Evolutionary conservation across 495 filamentous ascomycete species (phyloP).

Genomic region (Aspergillus bertholletiae): DNA sequence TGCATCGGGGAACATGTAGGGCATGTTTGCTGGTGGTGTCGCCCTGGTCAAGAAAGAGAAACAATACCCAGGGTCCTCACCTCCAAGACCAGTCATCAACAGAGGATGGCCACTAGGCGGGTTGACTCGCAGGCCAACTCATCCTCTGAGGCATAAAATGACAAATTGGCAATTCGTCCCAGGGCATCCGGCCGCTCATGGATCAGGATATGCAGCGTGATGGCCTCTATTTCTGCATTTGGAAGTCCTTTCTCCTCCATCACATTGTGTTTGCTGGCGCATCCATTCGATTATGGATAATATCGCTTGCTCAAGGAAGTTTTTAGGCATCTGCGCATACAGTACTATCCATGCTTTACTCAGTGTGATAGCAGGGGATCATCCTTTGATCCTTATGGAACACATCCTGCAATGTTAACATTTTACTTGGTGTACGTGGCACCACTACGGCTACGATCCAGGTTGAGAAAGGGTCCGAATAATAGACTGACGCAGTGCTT

Average conservation of each 20-base stretch:
- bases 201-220: not conserved
- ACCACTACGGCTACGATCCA: not conserved
- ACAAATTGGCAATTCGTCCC: not conserved
- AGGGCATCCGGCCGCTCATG: not conserved
- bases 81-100: not conserved
- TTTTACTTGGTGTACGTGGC: not conserved
- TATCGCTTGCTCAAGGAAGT: not conserved
- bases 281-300: not conserved
- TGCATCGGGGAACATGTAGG: not conserved
- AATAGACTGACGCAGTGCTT: no score
- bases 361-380: no score
- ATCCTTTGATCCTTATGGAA: not conserved
- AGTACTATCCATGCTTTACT: not conserved
- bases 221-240: not conserved
- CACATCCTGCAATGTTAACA: not conserved
- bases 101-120: not conserved
- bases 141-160: not conserved
- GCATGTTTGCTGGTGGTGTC: not conserved
- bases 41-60: not conserved
- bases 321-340: slow-evolving; percentile 1
- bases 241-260: not conserved
- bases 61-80: not conserved
- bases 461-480: no score
- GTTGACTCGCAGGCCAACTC: not conserved
- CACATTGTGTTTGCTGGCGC: not conserved